A percentile compares a stretch with the other conserved stretches of the same genome.
These are phyloP conservation scores for Pichia heedii DNA, from an alignment of 805 yeast species.

Conservation along the genomic window DNA sequence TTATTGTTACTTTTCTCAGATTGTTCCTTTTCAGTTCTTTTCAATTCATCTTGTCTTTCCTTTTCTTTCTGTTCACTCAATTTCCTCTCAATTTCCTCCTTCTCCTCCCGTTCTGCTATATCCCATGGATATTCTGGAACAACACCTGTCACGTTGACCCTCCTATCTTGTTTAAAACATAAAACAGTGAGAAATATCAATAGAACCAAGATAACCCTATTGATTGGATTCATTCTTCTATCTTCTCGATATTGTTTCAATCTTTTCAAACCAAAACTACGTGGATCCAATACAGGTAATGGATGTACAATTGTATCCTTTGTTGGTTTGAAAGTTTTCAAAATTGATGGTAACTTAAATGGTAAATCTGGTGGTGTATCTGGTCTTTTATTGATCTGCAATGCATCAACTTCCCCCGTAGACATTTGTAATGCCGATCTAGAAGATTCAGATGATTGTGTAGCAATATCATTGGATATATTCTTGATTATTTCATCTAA, in stretches of 20 bases:
- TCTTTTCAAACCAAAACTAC: constrained; percentile 33
- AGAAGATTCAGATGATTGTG: constrained; percentile 3
- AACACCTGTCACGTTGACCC: constrained; percentile 21
- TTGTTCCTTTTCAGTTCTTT: background rate
- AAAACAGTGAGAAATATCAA: constrained; percentile 38
- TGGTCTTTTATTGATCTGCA: constrained; percentile 8
- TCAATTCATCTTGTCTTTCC: constrained; percentile 3
- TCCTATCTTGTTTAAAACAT: constrained; percentile 48
- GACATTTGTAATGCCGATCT: constrained; percentile 10
- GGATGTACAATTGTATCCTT: constrained; percentile 24
- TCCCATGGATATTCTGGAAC: constrained; percentile 27
- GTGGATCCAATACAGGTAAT: constrained; percentile 31
- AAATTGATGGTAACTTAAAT: constrained; percentile 34
- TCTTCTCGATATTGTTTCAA: constrained; percentile 36
- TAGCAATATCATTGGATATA: constrained; percentile 4
- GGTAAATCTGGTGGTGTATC: constrained; percentile 53
- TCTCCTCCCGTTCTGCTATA: constrained; percentile 13
- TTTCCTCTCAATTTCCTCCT: constrained; percentile 7
- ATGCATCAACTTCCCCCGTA: constrained; percentile 6
- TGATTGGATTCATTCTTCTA: constrained; percentile 47
- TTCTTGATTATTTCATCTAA: constrained; percentile 10
- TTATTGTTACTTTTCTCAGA: background rate
- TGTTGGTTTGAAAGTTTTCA: constrained; percentile 23
- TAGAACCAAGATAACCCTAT: constrained; percentile 43
- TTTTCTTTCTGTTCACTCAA: background rate